A percentile compares a stretch with the other conserved stretches of the same genome.
Conservation (phyloP, 2,329 filamentous ascomycete species). For the Phaeophleospora eucalypticola region DNA sequence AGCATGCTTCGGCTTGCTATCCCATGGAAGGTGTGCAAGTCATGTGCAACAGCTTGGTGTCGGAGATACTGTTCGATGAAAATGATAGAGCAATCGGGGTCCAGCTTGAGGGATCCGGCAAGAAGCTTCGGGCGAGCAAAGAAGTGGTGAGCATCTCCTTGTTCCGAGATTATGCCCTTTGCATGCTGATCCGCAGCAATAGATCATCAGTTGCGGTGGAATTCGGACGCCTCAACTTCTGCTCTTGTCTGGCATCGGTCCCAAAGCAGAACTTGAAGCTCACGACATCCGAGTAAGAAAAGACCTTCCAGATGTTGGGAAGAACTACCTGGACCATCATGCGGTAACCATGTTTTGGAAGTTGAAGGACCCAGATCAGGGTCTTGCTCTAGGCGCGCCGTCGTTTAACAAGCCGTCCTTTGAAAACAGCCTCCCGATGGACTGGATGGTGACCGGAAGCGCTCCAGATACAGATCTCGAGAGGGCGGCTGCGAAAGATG, state of each 20-base stretch:
- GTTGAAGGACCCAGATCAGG: not conserved
- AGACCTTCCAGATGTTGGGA: conserved; percentile 59
- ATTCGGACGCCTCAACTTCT: conserved; percentile 57
- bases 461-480: not conserved
- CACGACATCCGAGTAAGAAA: conserved; percentile 51
- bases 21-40: not conserved
- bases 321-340: conserved; percentile 57
- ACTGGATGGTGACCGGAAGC: not conserved
- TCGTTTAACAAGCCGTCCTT: not conserved
- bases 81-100: not conserved
- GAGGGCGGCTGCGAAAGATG: not conserved
- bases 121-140: conserved; percentile 25
- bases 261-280: conserved; percentile 47
- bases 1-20: not conserved
- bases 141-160: conserved; percentile 33
- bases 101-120: not conserved
- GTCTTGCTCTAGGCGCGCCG: not conserved
- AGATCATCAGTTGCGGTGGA: conserved; percentile 36
- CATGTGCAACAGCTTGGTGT: not conserved
- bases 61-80: not conserved
- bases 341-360: conserved; percentile 1
- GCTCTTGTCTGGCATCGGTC: conserved; percentile 60
- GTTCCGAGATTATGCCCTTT: no score
- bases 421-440: not conserved
- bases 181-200: no score